Conservation (phyloP, 805 yeast genomes). For the Alloascoidea hylecoeti region DNA sequence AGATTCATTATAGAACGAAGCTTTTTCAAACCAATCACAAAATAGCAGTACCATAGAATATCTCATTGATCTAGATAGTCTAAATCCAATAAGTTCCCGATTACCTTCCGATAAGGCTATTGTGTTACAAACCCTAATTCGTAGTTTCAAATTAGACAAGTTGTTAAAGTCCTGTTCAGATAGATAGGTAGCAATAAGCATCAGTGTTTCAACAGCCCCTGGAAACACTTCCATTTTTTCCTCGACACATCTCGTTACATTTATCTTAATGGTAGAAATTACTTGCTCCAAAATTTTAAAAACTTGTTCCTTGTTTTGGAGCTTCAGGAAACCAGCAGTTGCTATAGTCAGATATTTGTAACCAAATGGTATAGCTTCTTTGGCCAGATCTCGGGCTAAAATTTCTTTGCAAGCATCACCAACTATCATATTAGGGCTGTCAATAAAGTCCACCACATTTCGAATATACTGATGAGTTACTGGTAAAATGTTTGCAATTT, state of each 20-base stretch:
- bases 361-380: conserved; percentile 35
- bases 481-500: conserved; percentile 14
- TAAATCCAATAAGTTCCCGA: conserved; percentile 11
- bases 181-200: too few relatives aligned
- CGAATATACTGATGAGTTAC: conserved; percentile 31
- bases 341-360: conserved; percentile 27
- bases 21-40: conserved; percentile 13
- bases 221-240: conserved; percentile 14
- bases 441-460: conserved; percentile 33
- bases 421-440: conserved; percentile 33
- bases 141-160: too few relatives aligned
- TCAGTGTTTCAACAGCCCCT: too few relatives aligned
- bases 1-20: conserved; percentile 4
- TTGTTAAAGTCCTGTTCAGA: too few relatives aligned
- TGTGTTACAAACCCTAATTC: too few relatives aligned
- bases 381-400: conserved; percentile 49
- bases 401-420: conserved; percentile 67
- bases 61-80: conserved; percentile 9
- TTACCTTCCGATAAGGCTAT: conserved; percentile 10
- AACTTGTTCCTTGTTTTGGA: conserved; percentile 12
- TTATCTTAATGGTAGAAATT: conserved; percentile 33
- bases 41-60: conserved; percentile 11
- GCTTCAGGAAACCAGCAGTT: conserved; percentile 17
- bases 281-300: conserved; percentile 18
- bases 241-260: conserved; percentile 24